Evolutionary conservation across 2,329 filamentous ascomycete genomes (phyloP), one percentile per base, ranked within the genome.

Genomic region (Trichoderma sp.): DNA sequence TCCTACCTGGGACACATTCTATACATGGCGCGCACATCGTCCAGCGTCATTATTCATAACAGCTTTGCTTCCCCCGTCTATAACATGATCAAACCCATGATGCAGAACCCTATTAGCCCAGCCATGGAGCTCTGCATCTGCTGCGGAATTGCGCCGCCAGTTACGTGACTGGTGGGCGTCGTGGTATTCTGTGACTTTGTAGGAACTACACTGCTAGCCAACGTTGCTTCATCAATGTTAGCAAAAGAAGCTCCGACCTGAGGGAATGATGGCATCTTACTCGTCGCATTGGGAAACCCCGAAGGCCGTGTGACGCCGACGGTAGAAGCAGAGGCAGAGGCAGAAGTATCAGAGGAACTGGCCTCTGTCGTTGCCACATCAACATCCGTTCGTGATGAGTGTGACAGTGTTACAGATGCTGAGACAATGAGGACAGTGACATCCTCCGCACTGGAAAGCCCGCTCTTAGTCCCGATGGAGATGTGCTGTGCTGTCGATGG

Each of bases 51-150:
- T 60, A 69, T 56, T 69, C 61, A 65, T 69, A 58, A 57, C 63
- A 64, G 64, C 54, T 29, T 42, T 52, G 54, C 22, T 29, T 25
- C 34, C 37, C 39, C 68, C 54, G 22, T 58, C 57, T 73, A 79
- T 66, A 79, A 57, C 71, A 79, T 73, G 70, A 78, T 73, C 58
- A 80, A 70, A 19, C 77, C 75, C 73, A 79, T 75, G 71, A 78
- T 76, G 70, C 76, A 77, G 68, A 79, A 79, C 39, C 76, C 78
- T 67, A 80, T 64, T n/a, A 79, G 71, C 37, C 78, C 78, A 50
- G 70, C 74, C 69, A 77, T 75, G 58, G 78, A 79, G 54, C 72
- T 71, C 69, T 78, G 73, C 75, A 78, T 74, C 59, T 76, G 74
- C 64, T 75, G 73, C 42, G 75, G 72, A 54, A 77, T 72, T 22